These are phyloP conservation scores for Tephrocybe sp. DNA, from an alignment of 768 basidiomycete species.

Conservation along the genomic window DNA sequence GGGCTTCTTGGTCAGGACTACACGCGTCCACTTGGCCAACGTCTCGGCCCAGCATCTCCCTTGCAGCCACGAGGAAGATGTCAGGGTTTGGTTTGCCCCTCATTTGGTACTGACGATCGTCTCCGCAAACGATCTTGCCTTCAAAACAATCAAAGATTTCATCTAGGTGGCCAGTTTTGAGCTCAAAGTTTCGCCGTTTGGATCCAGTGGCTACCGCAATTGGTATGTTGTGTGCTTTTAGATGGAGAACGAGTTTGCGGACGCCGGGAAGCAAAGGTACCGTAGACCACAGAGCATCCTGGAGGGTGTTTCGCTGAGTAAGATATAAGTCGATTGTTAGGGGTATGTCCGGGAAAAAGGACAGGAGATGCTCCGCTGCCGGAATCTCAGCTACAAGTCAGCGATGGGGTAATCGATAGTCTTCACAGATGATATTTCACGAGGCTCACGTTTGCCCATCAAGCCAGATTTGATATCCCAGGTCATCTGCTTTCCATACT, in stretches of 20 bases:
- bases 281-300: slow-evolving; percentile 68
- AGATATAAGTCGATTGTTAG: slow-evolving; percentile 65
- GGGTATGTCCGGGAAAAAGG: slow-evolving; percentile 74
- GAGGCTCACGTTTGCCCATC: slow-evolving; percentile 75
- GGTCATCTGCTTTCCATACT: slow-evolving; percentile 75
- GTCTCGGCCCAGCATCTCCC: slow-evolving; percentile 49
- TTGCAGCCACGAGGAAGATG: slow-evolving; percentile 76
- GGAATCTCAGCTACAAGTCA: slow-evolving; percentile 55
- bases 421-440: neutral
- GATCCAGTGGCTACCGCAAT: slow-evolving; percentile 85
- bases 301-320: slow-evolving; percentile 49
- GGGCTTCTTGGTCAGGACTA: slow-evolving; percentile 35
- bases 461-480: slow-evolving; percentile 89
- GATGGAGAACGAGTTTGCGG: slow-evolving; percentile 65
- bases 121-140: slow-evolving; percentile 67
- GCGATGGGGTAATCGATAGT: neutral
- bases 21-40: slow-evolving; percentile 50
- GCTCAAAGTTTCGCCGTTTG: slow-evolving; percentile 57
- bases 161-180: slow-evolving; percentile 65
- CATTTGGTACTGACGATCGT: slow-evolving; percentile 56
- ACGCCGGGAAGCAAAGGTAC: slow-evolving; percentile 77
- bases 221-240: slow-evolving; percentile 65
- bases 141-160: slow-evolving; percentile 64
- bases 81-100: slow-evolving; percentile 82
- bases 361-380: slow-evolving; percentile 66